These are phyloP conservation scores for Trebouxia sp. DNA, from an alignment of 139 green algal species.

Conservation along the genomic window DNA sequence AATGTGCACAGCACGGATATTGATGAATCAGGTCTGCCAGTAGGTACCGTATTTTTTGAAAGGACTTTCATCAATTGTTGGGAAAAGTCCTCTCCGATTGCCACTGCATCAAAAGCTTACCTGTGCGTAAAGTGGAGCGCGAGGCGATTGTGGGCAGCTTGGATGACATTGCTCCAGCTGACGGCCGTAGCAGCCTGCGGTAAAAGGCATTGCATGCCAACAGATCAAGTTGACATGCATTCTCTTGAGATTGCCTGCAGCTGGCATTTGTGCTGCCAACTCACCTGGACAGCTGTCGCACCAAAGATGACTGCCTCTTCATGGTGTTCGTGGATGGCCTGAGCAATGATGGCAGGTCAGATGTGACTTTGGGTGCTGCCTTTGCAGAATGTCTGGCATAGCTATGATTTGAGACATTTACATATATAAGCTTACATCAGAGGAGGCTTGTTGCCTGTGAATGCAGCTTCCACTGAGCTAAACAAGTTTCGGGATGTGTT, in stretches of 20 bases:
- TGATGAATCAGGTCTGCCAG: neutral
- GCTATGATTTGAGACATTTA: too few relatives aligned
- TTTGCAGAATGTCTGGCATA: too few relatives aligned
- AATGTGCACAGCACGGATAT: neutral
- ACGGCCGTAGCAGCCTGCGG: slow-evolving; percentile 21
- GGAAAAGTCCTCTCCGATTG: neutral
- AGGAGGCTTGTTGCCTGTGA: slow-evolving; percentile 7
- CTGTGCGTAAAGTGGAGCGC: neutral
- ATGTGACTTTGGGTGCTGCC: neutral
- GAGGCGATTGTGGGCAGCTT: slow-evolving; percentile 15
- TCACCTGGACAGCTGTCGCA: slow-evolving; percentile 27
- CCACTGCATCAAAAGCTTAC: neutral
- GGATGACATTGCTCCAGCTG: neutral
- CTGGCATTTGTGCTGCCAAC: neutral
- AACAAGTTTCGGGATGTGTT: neutral
- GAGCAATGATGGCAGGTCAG: too few relatives aligned
- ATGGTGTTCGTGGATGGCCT: slow-evolving; percentile 24
- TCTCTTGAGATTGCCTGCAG: neutral
- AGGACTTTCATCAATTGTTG: neutral
- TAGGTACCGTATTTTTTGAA: neutral
- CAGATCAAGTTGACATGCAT: neutral
- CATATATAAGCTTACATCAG: slow-evolving; percentile 19
- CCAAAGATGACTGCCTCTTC: slow-evolving; percentile 24
- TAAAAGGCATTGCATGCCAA: neutral
- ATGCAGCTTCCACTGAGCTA: slow-evolving; percentile 11